These are phyloP conservation scores for Passiflora organensis DNA, from an alignment of 345 rosid genomes.

Conservation along the genomic window DNA sequence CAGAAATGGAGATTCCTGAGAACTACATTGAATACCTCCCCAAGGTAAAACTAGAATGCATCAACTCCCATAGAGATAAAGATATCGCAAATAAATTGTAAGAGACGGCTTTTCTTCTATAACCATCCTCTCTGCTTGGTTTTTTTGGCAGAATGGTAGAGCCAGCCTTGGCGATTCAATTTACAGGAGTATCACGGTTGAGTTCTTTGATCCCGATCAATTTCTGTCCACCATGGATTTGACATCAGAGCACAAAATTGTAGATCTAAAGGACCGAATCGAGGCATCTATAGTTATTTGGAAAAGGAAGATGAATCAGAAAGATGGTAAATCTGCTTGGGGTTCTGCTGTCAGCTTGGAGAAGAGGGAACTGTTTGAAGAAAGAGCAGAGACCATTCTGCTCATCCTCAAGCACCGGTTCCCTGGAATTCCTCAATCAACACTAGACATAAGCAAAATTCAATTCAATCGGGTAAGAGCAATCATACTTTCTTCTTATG, in stretches of 20 bases:
- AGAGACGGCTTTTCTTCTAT: constrained; percentile 8
- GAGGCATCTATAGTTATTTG: constrained; percentile 90
- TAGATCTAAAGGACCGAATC: constrained; percentile 77
- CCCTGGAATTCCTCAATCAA: constrained; percentile 77
- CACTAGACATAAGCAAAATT: constrained; percentile 86
- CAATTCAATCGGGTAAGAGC: constrained; percentile 57
- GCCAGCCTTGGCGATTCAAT: constrained; percentile 75
- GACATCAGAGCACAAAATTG: constrained; percentile 74
- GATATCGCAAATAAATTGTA: not conserved
- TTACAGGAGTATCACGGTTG: constrained; percentile 68
- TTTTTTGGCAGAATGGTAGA: constrained; percentile 60
- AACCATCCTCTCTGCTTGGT: not conserved
- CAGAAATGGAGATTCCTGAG: constrained; percentile 88
- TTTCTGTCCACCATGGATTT: constrained; percentile 62
- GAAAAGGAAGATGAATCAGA: constrained; percentile 79
- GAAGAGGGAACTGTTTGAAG: constrained; percentile 87
- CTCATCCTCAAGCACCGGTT: constrained; percentile 66
- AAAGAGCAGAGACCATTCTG: constrained; percentile 79
- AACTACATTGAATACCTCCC: constrained; percentile 84
- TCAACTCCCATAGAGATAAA: no score
- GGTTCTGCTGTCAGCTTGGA: constrained; percentile 75
- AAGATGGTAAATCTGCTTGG: constrained; percentile 80
- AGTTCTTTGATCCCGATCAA: constrained; percentile 71
- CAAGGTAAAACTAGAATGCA: constrained; percentile 63
- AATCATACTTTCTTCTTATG: not conserved